Conservation (phyloP, 495 filamentous ascomycete species). For the Cercophora samala region DNA sequence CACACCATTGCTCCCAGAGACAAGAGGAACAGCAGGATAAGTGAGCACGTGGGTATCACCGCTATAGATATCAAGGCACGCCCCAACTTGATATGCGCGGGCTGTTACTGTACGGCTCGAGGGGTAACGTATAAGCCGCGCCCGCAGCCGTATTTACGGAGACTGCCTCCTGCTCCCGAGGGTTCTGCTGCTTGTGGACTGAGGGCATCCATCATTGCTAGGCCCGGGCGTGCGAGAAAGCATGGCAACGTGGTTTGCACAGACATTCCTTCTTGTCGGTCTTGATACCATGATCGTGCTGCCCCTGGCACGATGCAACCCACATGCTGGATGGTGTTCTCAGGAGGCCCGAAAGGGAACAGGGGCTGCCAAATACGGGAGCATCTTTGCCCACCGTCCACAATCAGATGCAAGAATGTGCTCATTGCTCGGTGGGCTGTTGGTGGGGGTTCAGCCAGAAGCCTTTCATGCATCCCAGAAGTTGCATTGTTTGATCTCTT, state of each 20-base stretch:
- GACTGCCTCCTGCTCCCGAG: too few species aligned
- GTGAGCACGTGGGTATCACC: not conserved
- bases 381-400: slow-evolving; percentile 6
- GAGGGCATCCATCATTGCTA: not conserved
- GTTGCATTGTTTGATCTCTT: slow-evolving; percentile 10
- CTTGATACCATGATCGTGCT: slow-evolving; percentile 2
- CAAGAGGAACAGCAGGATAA: not conserved
- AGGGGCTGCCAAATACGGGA: slow-evolving; percentile 9
- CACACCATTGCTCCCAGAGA: not conserved
- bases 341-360: slow-evolving; percentile 10
- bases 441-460: not conserved
- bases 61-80: not conserved
- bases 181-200: not conserved
- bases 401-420: slow-evolving; percentile 5
- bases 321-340: slow-evolving; percentile 10
- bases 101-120: not conserved
- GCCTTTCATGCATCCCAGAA: not conserved
- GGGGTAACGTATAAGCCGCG: too few species aligned
- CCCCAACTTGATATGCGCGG: not conserved
- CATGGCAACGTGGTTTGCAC: slow-evolving; percentile 8
- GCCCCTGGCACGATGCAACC: slow-evolving; percentile 20
- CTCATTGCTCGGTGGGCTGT: slow-evolving; percentile 5
- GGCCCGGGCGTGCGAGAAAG: not conserved
- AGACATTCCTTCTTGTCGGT: not conserved
- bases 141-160: too few species aligned